Evolutionary conservation across 1,139 yeast genomes (phyloP).

Genomic region (Groenewaldozyma auringiensis): DNA sequence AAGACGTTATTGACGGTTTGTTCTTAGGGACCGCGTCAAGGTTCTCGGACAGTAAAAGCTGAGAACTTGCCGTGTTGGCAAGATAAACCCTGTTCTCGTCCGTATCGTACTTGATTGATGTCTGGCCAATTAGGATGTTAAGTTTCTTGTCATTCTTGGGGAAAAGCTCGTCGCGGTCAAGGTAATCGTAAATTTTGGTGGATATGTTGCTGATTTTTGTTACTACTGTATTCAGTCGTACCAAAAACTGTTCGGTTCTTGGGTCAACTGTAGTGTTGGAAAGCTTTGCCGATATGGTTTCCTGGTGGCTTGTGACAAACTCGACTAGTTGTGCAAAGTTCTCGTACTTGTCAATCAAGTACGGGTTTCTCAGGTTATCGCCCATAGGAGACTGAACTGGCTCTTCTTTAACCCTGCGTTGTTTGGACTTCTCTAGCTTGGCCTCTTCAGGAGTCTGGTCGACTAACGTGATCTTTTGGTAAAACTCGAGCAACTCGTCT

Average conservation of each 20-base stretch:
- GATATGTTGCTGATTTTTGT: neutral
- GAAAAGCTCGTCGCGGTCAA: neutral
- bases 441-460: slow-evolving; percentile 3
- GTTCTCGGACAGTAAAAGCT: neutral
- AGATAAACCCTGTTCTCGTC: neutral
- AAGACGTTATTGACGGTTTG: neutral
- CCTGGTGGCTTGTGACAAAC: slow-evolving; percentile 15
- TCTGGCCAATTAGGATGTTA: neutral
- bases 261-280: neutral
- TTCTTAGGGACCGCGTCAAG: neutral
- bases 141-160: neutral
- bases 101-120: neutral
- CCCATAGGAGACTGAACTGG: slow-evolving; percentile 26
- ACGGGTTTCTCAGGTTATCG: slow-evolving; percentile 30
- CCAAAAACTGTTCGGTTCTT: neutral
- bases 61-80: neutral
- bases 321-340: slow-evolving; percentile 26
- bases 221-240: neutral
- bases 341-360: slow-evolving; percentile 30
- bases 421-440: slow-evolving; percentile 3
- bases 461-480: slow-evolving; percentile 53
- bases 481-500: slow-evolving; percentile 54
- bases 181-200: neutral
- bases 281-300: neutral
- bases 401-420: slow-evolving; percentile 21